These are phyloP conservation scores for Clavispora phyllophila DNA, from an alignment of 805 yeast genomes.

Conservation along the genomic window DNA sequence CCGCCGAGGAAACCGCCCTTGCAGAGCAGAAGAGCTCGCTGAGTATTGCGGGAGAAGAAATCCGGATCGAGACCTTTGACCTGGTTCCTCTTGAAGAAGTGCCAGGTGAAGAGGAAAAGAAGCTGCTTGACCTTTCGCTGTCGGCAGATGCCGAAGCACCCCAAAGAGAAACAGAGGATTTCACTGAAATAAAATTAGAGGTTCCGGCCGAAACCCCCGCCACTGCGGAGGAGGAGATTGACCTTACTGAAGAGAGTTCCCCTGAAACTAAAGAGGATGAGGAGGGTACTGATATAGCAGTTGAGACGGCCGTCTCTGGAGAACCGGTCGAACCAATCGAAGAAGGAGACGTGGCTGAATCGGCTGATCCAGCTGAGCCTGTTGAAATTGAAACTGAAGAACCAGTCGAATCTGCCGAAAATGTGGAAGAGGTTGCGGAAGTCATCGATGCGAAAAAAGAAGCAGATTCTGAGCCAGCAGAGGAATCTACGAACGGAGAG, in stretches of 20 bases:
- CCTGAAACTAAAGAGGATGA: not conserved
- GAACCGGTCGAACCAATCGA: slow-evolving; percentile 2
- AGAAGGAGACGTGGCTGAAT: not conserved
- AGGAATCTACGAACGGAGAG: slow-evolving; percentile 7
- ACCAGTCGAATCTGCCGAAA: not conserved
- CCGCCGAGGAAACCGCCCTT: not conserved
- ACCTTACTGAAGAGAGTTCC: not conserved
- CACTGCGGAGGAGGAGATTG: not conserved
- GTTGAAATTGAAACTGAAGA: not conserved
- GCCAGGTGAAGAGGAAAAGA: slow-evolving; percentile 3
- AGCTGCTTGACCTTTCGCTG: slow-evolving; percentile 8
- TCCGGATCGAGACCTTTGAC: slow-evolving; percentile 6
- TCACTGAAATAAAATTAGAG: slow-evolving; percentile 2
- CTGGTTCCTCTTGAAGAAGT: slow-evolving; percentile 5
- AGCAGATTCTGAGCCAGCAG: too few relatives aligned
- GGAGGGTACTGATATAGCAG: not conserved
- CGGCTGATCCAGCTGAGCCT: not conserved
- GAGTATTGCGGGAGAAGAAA: not conserved
- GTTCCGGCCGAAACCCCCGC: slow-evolving; percentile 1
- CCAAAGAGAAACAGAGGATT: slow-evolving; percentile 4
- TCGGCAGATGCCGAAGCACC: not conserved
- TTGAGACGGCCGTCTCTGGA: not conserved
- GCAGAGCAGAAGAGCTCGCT: not conserved
- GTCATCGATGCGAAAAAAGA: too few relatives aligned
- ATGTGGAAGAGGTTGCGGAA: not conserved